phyloP scores from a whole-genome alignment of 495 filamentous ascomycete genomes.

The Talaromyces adpressus region DNA sequence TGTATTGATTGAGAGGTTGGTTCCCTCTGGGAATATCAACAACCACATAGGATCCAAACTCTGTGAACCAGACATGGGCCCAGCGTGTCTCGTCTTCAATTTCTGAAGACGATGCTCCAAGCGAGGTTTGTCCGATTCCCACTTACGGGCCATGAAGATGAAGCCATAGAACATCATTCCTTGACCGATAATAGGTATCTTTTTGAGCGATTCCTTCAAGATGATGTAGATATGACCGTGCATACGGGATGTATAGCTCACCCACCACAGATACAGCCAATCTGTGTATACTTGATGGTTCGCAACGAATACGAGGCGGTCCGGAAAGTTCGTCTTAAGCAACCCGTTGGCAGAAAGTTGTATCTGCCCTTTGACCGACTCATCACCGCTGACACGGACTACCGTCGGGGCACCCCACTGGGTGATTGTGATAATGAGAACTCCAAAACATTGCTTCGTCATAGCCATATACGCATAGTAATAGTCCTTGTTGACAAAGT shows the following conservation, averaged over 20 bases:
- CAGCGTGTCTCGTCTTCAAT: conserved; percentile 43
- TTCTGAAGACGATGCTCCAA: conserved; percentile 53
- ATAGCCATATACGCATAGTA: conserved; percentile 62
- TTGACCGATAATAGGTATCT: conserved; percentile 54
- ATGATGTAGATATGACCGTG: conserved; percentile 67
- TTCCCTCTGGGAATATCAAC: conserved; percentile 64
- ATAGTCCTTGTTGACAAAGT: conserved; percentile 50
- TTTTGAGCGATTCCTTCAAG: conserved; percentile 61
- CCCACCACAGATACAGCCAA: conserved; percentile 69
- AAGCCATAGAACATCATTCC: conserved; percentile 67
- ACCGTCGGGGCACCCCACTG: conserved; percentile 56
- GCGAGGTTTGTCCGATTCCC: conserved; percentile 54
- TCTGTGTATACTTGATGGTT: conserved; percentile 69
- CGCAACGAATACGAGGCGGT: conserved; percentile 56
- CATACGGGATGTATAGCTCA: conserved; percentile 56
- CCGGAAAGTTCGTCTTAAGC: conserved; percentile 50
- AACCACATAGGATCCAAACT: conserved; percentile 63
- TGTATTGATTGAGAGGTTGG: conserved; percentile 56
- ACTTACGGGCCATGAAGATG: conserved; percentile 64
- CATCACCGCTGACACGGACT: conserved; percentile 55
- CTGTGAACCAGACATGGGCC: conserved; percentile 41
- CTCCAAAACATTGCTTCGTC: conserved; percentile 56
- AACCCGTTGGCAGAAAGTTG: conserved; percentile 46
- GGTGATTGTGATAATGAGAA: conserved; percentile 53
- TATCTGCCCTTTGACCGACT: conserved; percentile 51